Conservation (phyloP, 768 basidiomycete species). For the Trametes coccinea region DNA sequence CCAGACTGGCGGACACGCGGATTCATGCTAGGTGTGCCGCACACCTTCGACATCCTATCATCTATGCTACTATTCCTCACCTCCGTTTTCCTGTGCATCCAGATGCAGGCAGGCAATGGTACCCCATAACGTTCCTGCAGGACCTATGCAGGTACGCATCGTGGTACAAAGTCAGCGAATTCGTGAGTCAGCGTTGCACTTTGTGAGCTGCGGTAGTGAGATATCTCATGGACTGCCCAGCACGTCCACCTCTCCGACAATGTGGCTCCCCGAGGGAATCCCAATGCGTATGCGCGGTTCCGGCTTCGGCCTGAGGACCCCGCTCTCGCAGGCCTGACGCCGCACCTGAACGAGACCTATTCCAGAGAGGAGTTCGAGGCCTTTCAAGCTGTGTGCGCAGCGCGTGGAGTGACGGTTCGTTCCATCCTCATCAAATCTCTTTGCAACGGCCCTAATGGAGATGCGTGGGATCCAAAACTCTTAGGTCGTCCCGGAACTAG, state of each 20-base stretch:
- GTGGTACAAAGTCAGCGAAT: conserved; percentile 33
- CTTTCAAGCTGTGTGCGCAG: conserved; percentile 28
- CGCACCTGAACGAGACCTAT: conserved; percentile 32
- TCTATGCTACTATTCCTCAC: neutral
- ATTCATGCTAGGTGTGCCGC: conserved; percentile 29
- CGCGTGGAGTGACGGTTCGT: conserved; percentile 30
- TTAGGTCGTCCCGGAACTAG: conserved; percentile 30
- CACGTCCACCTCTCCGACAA: conserved; percentile 34
- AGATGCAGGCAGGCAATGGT: conserved; percentile 31
- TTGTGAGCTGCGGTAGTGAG: neutral
- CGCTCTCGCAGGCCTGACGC: conserved; percentile 27
- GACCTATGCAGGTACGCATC: conserved; percentile 31
- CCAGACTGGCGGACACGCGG: conserved; percentile 31
- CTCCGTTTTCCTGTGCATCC: neutral
- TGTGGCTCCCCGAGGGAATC: conserved; percentile 19
- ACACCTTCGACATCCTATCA: neutral
- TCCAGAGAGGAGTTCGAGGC: conserved; percentile 28
- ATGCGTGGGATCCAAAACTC: neutral
- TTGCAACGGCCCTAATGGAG: neutral
- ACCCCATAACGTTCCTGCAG: conserved; percentile 28
- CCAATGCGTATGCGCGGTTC: conserved; percentile 32
- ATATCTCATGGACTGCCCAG: conserved; percentile 12
- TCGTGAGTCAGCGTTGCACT: conserved; percentile 20
- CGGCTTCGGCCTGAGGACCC: conserved; percentile 26
- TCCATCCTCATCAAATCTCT: too few relatives aligned